A percentile compares a stretch with the other conserved stretches of the same genome.
Conservation (phyloP, 1,139 yeast genomes). For the Candida dubliniensis region DNA sequence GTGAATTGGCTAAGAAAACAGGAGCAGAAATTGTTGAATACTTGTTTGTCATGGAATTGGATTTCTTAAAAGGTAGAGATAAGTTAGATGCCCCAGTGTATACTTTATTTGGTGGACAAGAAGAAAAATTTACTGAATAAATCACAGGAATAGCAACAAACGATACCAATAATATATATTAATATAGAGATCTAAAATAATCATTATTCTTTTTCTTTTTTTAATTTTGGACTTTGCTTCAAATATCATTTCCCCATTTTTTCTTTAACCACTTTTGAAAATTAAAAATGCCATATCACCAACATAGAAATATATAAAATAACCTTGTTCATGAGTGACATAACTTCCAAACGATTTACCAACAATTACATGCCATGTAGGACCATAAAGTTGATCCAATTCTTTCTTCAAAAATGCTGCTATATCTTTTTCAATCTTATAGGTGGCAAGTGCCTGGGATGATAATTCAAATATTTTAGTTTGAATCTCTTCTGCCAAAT, state of each 20-base stretch:
- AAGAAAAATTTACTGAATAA: conserved; percentile 37
- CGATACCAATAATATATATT: not conserved
- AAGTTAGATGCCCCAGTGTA: conserved; percentile 81
- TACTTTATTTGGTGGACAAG: conserved; percentile 85
- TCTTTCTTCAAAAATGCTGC: conserved; percentile 83
- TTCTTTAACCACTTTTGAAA: conserved; percentile 64
- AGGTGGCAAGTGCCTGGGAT: conserved; percentile 43
- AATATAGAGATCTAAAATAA: not conserved
- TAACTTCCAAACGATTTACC: conserved; percentile 93
- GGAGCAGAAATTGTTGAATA: conserved; percentile 78
- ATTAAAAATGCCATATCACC: conserved; percentile 79
- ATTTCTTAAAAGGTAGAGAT: conserved; percentile 91
- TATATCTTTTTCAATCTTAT: conserved; percentile 64
- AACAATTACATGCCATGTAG: conserved; percentile 94
- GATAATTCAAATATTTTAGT: conserved; percentile 59
- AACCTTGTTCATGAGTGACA: conserved; percentile 87
- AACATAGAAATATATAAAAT: conserved; percentile 79
- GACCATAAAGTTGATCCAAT: conserved; percentile 59
- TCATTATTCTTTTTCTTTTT: no score
- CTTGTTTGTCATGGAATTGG: conserved; percentile 88
- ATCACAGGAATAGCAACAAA: not conserved
- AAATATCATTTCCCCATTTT: not conserved
- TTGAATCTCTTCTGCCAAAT: conserved; percentile 58
- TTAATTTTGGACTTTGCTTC: no score
- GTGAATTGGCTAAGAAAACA: conserved; percentile 65